Percentiles rank a stretch among this genome's conserved stretches.
Evolutionary conservation across 805 yeast species (phyloP).

Genomic region (Cyberlindnera mississippiensis): DNA sequence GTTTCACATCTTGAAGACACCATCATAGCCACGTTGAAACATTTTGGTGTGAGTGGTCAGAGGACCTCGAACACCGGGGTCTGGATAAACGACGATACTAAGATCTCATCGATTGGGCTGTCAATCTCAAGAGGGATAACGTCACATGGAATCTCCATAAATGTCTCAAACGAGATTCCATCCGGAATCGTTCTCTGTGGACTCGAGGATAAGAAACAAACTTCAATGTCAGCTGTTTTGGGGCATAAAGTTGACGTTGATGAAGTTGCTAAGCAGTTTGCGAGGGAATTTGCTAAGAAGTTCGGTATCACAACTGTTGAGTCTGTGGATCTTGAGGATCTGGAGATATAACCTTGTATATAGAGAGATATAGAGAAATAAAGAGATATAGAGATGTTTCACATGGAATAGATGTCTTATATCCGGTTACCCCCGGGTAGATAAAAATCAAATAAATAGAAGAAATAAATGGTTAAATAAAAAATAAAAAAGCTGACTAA

Average conservation of each 20-base stretch:
- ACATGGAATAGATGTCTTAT: too few relatives aligned
- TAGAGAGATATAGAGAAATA: too few relatives aligned
- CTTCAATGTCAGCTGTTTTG: slow-evolving; percentile 39
- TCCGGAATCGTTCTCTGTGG: slow-evolving; percentile 84
- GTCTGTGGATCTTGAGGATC: slow-evolving; percentile 33
- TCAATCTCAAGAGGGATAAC: slow-evolving; percentile 82
- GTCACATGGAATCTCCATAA: slow-evolving; percentile 85
- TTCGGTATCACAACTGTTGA: slow-evolving; percentile 38
- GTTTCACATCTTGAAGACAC: slow-evolving; percentile 61
- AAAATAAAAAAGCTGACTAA: too few relatives aligned
- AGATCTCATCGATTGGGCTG: slow-evolving; percentile 88
- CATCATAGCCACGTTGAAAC: slow-evolving; percentile 43
- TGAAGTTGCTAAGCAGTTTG: slow-evolving; percentile 43
- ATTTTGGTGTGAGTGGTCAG: slow-evolving; percentile 39
- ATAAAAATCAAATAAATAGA: too few relatives aligned
- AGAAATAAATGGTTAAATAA: too few relatives aligned
- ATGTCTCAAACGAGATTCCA: slow-evolving; percentile 67
- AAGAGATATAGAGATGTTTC: too few relatives aligned
- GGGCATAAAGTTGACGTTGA: slow-evolving; percentile 23
- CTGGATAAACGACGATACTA: slow-evolving; percentile 58
- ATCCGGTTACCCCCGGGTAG: too few relatives aligned
- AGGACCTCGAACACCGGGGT: slow-evolving; percentile 80
- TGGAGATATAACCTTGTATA: too few relatives aligned
- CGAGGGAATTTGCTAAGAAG: slow-evolving; percentile 37
- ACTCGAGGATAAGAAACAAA: slow-evolving; percentile 55